These are phyloP conservation scores for Fomitopsis schrenkii DNA, from an alignment of 1,284 basidiomycete species.

Conservation along the genomic window DNA sequence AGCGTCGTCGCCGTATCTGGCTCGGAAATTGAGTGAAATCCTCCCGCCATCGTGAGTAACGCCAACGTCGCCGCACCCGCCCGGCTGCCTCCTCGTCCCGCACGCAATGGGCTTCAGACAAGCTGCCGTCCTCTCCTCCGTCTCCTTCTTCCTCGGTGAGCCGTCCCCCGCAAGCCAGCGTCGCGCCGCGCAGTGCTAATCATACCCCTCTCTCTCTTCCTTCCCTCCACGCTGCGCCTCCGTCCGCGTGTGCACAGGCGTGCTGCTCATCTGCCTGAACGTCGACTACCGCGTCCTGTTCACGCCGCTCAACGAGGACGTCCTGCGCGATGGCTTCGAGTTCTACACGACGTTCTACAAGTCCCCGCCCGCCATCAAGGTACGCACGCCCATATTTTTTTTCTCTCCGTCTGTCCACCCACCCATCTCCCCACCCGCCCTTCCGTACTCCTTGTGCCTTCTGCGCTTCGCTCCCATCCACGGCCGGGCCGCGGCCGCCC, in stretches of 20 bases:
- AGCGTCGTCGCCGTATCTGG: background rate
- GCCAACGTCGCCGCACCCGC: background rate
- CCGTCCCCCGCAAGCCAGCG: background rate
- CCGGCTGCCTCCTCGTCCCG: background rate
- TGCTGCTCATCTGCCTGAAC: constrained; percentile 85
- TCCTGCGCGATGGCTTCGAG: constrained; percentile 71
- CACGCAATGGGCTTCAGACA: constrained; percentile 76
- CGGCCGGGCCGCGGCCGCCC: background rate
- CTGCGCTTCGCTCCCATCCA: background rate
- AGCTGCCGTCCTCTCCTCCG: constrained; percentile 77
- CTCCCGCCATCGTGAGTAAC: constrained; percentile 1
- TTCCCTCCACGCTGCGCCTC: background rate
- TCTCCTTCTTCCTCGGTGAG: constrained; percentile 74
- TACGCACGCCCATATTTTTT: constrained; percentile 27
- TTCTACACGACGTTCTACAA: constrained; percentile 91
- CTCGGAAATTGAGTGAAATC: background rate
- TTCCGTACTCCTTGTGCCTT: background rate
- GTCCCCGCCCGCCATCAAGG: constrained; percentile 87
- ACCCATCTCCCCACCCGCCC: background rate
- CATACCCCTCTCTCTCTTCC: background rate
- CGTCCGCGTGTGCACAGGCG: constrained; percentile 42
- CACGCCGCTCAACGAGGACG: constrained; percentile 57
- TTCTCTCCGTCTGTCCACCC: background rate
- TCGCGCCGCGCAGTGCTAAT: constrained; percentile 2
- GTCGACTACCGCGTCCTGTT: constrained; percentile 82